A percentile compares a stretch with the other conserved stretches of the same genome.
Evolutionary conservation across 192 early-diverging fungal genomes (phyloP).

Genomic region (Coemansia sp.): DNA sequence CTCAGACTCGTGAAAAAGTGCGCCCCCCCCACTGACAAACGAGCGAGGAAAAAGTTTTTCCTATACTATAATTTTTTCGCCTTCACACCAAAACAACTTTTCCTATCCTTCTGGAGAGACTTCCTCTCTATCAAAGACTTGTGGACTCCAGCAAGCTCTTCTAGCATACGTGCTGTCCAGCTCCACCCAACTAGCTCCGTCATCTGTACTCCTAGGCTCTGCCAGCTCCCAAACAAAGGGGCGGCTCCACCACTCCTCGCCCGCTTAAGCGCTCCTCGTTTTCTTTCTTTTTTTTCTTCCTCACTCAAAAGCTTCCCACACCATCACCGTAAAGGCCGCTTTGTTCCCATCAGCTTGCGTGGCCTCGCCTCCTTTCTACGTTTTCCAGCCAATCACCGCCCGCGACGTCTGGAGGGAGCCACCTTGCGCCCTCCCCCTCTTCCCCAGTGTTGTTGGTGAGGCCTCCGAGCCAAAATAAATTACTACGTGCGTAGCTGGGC

Average conservation of each 20-base stretch:
- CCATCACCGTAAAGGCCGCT: neutral
- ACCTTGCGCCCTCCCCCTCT: neutral
- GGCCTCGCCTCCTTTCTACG: neutral
- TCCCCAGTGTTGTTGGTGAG: neutral
- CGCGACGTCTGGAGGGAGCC: constrained; percentile 4
- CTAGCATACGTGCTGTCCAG: neutral
- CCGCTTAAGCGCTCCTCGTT: neutral
- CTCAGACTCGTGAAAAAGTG: neutral
- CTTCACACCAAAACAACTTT: constrained; percentile 6
- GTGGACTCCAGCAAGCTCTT: constrained; percentile 5
- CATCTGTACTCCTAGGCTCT: neutral
- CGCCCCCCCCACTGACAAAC: neutral
- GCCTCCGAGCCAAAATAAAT: neutral
- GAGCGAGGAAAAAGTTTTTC: constrained; percentile 7
- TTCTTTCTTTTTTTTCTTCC: constrained; percentile 1
- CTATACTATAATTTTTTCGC: constrained; percentile 10
- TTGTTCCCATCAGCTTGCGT: constrained; percentile 3
- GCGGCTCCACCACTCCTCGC: neutral
- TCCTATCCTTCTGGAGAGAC: neutral
- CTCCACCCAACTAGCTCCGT: constrained; percentile 14
- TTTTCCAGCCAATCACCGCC: constrained; percentile 20
- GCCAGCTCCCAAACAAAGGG: constrained; percentile 1
- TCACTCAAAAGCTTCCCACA: constrained; percentile 4
- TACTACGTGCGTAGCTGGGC: neutral
- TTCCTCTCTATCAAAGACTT: constrained; percentile 2